A percentile compares a stretch with the other conserved stretches of the same genome.
Conservation (phyloP, 2,329 filamentous ascomycete species). For the Atkinsonella hypoxylon region DNA sequence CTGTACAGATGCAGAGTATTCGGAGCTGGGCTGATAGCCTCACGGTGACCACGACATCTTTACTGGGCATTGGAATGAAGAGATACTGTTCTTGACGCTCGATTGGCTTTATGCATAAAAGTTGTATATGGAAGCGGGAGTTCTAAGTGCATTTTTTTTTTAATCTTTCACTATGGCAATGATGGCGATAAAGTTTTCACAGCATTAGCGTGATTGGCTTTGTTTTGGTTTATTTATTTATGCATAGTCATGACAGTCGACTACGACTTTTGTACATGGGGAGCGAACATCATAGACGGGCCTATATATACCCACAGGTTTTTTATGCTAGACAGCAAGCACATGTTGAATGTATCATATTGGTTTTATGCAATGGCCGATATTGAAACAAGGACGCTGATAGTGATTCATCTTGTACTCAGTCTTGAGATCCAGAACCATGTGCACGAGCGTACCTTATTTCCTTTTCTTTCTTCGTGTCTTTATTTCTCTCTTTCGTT, state of each 20-base stretch:
- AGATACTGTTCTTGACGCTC: background rate
- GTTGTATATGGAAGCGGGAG: background rate
- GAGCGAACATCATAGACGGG: conserved; percentile 1
- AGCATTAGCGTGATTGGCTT: conserved; percentile 4
- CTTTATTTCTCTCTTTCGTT: too few species aligned
- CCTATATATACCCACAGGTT: background rate
- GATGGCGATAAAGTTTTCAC: background rate
- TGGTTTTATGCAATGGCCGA: background rate
- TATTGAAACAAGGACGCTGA: background rate
- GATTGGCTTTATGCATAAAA: background rate
- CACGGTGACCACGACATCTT: background rate
- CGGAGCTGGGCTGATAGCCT: too few species aligned
- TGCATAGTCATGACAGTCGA: background rate
- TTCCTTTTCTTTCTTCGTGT: too few species aligned
- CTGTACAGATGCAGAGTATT: too few species aligned
- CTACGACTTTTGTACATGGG: background rate
- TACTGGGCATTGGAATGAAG: background rate
- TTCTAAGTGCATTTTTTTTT: background rate
- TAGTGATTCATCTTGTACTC: conserved; percentile 41
- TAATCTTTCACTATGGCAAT: background rate
- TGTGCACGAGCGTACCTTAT: too few species aligned
- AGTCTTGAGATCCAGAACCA: conserved; percentile 43
- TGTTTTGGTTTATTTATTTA: background rate
- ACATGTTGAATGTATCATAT: background rate
- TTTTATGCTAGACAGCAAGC: background rate